Percentiles rank a stretch among this genome's conserved stretches.
Conservation (phyloP, 768 basidiomycete species). For the Suillus placidus region DNA sequence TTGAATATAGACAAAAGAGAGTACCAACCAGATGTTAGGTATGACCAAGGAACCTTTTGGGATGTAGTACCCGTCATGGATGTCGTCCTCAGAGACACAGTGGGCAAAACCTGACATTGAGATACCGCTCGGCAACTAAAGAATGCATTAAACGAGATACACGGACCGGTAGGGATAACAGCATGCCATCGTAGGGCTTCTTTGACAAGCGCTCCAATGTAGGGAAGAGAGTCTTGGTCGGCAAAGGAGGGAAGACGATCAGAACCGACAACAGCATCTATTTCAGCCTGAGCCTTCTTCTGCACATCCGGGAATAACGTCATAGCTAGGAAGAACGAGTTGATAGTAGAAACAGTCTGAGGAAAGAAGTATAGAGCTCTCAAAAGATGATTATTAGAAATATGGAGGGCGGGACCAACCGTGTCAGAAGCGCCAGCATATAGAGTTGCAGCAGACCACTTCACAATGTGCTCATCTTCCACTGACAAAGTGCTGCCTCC, state of each 20-base stretch:
- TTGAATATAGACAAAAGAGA: conserved; percentile 13
- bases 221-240: conserved; percentile 61
- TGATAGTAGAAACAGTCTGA: conserved; percentile 16
- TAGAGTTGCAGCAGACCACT: conserved; percentile 54
- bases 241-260: conserved; percentile 62
- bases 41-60: conserved; percentile 45
- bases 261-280: conserved; percentile 59
- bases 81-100: conserved; percentile 58
- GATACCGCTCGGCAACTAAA: conserved; percentile 35
- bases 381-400: background rate
- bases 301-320: conserved; percentile 43
- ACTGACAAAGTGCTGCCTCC: conserved; percentile 49
- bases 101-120: conserved; percentile 41
- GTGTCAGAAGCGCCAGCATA: conserved; percentile 24
- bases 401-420: background rate
- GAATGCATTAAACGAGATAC: conserved; percentile 36
- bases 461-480: conserved; percentile 62
- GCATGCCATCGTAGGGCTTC: conserved; percentile 54
- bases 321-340: conserved; percentile 5
- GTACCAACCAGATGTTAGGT: conserved; percentile 25
- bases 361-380: background rate
- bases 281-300: conserved; percentile 63
- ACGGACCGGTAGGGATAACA: conserved; percentile 42
- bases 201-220: conserved; percentile 59
- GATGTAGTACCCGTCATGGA: conserved; percentile 63